phyloP scores from a whole-genome alignment of 2,329 filamentous ascomycete species.

The Scortechinia acanthostroma region DNA sequence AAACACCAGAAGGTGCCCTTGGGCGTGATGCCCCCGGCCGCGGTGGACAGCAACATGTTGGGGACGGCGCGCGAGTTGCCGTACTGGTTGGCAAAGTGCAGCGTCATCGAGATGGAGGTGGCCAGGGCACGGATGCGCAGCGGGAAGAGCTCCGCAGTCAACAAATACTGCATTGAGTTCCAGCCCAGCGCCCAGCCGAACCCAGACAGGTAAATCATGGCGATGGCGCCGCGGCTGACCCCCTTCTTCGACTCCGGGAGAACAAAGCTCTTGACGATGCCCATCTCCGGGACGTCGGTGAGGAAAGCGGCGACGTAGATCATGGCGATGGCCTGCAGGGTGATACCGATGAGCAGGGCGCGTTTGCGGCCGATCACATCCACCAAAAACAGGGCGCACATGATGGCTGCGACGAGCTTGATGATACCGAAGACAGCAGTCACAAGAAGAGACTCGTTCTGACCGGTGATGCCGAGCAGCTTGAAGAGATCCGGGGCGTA shows the following conservation, averaged over 20 bases:
- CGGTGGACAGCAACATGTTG: slow-evolving; percentile 55
- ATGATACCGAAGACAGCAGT: slow-evolving; percentile 72
- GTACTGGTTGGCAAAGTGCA: slow-evolving; percentile 75
- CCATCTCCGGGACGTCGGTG: slow-evolving; percentile 51
- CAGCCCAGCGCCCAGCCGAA: slow-evolving; percentile 66
- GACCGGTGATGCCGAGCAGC: slow-evolving; percentile 63
- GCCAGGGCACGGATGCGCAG: slow-evolving; percentile 66
- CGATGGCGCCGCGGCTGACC: slow-evolving; percentile 61
- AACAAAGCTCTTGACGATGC: slow-evolving; percentile 34
- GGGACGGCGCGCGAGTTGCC: slow-evolving; percentile 71
- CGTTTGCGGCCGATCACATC: slow-evolving; percentile 73
- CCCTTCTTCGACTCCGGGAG: slow-evolving; percentile 38
- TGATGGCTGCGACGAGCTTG: slow-evolving; percentile 60
- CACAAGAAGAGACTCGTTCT: slow-evolving; percentile 63
- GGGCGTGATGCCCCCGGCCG: slow-evolving; percentile 29
- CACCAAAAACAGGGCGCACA: slow-evolving; percentile 72
- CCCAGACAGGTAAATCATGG: slow-evolving; percentile 67
- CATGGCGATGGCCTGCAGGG: slow-evolving; percentile 52
- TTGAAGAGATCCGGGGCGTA: slow-evolving; percentile 71
- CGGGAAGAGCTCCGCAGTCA: slow-evolving; percentile 73
- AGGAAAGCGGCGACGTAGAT: slow-evolving; percentile 56
- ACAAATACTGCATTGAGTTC: slow-evolving; percentile 70
- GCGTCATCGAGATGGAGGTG: slow-evolving; percentile 68
- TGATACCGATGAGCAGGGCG: slow-evolving; percentile 51
- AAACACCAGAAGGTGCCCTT: slow-evolving; percentile 76